Evolutionary conservation across 345 rosid species (phyloP), one percentile per base, ranked within the genome.

Genomic region (Capsella bursapastoris): DNA sequence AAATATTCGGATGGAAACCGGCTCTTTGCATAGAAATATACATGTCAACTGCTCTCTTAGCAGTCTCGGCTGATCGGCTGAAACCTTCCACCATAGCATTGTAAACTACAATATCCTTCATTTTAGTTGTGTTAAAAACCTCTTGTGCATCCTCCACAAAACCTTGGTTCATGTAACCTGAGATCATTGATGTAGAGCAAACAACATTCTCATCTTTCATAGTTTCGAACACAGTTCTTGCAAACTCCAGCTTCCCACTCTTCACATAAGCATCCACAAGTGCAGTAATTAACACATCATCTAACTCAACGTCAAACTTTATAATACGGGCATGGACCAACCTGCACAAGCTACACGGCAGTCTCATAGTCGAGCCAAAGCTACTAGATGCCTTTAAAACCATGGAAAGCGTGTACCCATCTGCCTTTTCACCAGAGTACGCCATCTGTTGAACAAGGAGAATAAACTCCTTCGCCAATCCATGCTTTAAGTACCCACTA

Each of bases 1-100:
- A 89, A 7, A 82, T 71, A 69, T 84, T 91, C 0, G 98, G 95
- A 82, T 41, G 75, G 57, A 86, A 94, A 56, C 76, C 82, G 8
- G 53, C 71, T 66, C 88, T 63, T 45, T 91, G 96, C 96, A 90
- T 85, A 28, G 72, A 89, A 18, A 88, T 72, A 63, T 86, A 94
- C 71, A 84, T 62, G 74, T 80, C 80, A 38, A 90, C 69, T 2
- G 93, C 85, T 82, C 78, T 85, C 67, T 49, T 52, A 56, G 87
- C 88, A 16, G 88, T 86, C 66, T 80, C 89, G 37, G 49, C 72
- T 4, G 84, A 84, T 63, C 79, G 87, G 70, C 98, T 94, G 31
- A 87, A 94, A 45, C 95, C 97, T 88, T 94, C 98, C 37, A 94
- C 86, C 96, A 90, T 88, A 40, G 97, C 93, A 84, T 94, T 94